phyloP scores from a whole-genome alignment of 306 rosid species.

The Gastrolobium bilobum region DNA sequence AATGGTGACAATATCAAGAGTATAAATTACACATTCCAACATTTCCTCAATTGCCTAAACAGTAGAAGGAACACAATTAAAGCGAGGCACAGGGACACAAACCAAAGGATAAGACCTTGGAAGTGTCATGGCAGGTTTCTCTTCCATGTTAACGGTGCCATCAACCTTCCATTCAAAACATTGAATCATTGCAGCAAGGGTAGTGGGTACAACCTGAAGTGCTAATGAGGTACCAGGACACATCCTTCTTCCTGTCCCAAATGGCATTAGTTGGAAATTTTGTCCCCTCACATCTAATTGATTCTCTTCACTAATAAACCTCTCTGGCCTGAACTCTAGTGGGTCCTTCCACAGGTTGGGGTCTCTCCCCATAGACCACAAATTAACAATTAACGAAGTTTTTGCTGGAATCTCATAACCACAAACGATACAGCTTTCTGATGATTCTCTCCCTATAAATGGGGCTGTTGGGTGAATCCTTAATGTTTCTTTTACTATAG shows the following conservation, averaged over 20 bases:
- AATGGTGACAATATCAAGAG: no score
- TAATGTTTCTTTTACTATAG: conserved; percentile 78
- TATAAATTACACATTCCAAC: background rate
- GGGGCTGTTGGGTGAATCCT: conserved; percentile 82
- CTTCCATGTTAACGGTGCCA: conserved; percentile 39
- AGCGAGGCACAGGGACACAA: conserved; percentile 39
- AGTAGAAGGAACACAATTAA: background rate
- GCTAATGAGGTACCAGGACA: conserved; percentile 49
- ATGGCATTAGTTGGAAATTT: conserved; percentile 64
- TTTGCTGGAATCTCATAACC: conserved; percentile 73
- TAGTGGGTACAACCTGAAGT: conserved; percentile 38
- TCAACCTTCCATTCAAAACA: conserved; percentile 48
- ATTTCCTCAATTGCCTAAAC: background rate
- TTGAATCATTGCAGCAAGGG: conserved; percentile 42
- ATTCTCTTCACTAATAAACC: conserved; percentile 53
- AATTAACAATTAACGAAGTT: conserved; percentile 56
- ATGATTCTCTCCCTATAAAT: conserved; percentile 59
- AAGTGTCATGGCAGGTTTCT: conserved; percentile 44
- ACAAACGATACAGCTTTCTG: conserved; percentile 45
- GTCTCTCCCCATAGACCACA: conserved; percentile 78
- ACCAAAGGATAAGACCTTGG: conserved; percentile 46
- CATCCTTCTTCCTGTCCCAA: conserved; percentile 57
- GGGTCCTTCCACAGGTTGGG: conserved; percentile 68
- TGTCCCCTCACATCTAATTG: conserved; percentile 67
- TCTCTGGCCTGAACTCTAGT: conserved; percentile 71